A percentile compares a stretch with the other conserved stretches of the same genome.
phyloP scores from a whole-genome alignment of 768 basidiomycete species.

The Symmetrospora coprosmae region DNA sequence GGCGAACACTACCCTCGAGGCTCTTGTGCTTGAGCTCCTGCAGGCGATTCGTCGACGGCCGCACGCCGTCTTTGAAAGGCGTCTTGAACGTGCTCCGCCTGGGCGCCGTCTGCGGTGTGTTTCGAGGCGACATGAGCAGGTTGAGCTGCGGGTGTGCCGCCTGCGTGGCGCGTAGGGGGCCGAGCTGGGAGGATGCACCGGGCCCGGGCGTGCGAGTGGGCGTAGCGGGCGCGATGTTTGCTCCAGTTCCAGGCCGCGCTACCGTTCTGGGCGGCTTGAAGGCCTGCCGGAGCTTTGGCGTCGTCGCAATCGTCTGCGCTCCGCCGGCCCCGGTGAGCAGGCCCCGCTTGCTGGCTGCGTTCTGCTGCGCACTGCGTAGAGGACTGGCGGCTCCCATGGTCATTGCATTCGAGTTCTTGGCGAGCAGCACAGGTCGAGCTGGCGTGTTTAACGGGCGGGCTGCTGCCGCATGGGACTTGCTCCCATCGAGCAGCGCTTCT shows the following conservation, averaged over 20 bases:
- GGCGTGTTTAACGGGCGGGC: not conserved
- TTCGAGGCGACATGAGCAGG: slow-evolving; percentile 28
- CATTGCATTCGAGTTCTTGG: not conserved
- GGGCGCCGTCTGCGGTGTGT: slow-evolving; percentile 16
- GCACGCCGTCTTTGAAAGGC: slow-evolving; percentile 29
- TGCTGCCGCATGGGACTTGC: not conserved
- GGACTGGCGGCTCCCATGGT: not conserved
- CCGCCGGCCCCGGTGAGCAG: not conserved
- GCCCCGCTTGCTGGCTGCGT: slow-evolving; percentile 16
- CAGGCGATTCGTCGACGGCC: slow-evolving; percentile 25
- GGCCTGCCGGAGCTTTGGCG: not conserved
- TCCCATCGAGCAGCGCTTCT: not conserved
- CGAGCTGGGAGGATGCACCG: too few species aligned
- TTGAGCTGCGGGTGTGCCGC: slow-evolving; percentile 20
- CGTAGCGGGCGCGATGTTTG: too few species aligned
- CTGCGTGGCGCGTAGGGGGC: too few species aligned
- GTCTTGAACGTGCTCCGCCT: slow-evolving; percentile 26
- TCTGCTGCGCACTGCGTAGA: too few species aligned
- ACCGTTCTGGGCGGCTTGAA: slow-evolving; percentile 6
- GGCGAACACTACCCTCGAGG: too few species aligned
- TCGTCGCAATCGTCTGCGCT: not conserved
- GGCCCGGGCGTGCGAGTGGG: too few species aligned
- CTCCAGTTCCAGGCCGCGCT: too few species aligned
- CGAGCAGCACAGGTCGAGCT: not conserved
- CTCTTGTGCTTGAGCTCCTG: slow-evolving; percentile 20